Base-by-base conservation (phyloP, 345 rosid genomes). In the Murraya paniculata region DNA sequence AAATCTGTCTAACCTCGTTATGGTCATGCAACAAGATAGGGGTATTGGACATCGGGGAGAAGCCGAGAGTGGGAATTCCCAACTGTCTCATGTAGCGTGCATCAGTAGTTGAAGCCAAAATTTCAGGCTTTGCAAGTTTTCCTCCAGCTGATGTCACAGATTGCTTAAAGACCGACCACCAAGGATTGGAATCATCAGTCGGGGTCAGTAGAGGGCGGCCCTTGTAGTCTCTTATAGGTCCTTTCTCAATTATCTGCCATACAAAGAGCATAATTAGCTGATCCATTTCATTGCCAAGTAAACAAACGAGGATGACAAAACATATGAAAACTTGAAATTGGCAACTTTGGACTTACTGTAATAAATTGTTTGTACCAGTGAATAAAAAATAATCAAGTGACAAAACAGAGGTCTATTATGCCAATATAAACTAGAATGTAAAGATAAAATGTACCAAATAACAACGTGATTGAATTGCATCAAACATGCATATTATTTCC, bases 1-100 rank as follows among this genome's bases (percentile, higher is more conserved):
- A 25, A 64, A 58, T 64, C 64, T 22, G n/a, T 11, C 74, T 19
- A 82, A 95, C 98, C 99, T 95, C 98, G 38, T 93, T 88, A 79
- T 93, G 99, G 31, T 93, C 99, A 74, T 93, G 98, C 86, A 91
- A 80, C 79, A 93, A 76, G 64, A 95, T 90, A 25, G 99, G 95
- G 72, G 96, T 91, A 74, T 92, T 88, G 9, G 70, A 78, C 97
- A 95, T 93, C 16, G 97, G 99, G 30, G 99, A 92, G 88, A 95
- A 95, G 70, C 97, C 97, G 0, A 95, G 68, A 72, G 84, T 60
- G 28, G 99, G 99, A 71, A 95, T 92, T 55, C 98, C 98, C 76
- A 84, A 70, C 80, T 76, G 67, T 77, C 97, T 87, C 35, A 90
- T 60, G 71, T n/a, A 92, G 22, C 91, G 85, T 80, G 97, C 86